These are phyloP conservation scores for Fagus crenata DNA, from an alignment of 306 rosid species.

Conservation along the genomic window DNA sequence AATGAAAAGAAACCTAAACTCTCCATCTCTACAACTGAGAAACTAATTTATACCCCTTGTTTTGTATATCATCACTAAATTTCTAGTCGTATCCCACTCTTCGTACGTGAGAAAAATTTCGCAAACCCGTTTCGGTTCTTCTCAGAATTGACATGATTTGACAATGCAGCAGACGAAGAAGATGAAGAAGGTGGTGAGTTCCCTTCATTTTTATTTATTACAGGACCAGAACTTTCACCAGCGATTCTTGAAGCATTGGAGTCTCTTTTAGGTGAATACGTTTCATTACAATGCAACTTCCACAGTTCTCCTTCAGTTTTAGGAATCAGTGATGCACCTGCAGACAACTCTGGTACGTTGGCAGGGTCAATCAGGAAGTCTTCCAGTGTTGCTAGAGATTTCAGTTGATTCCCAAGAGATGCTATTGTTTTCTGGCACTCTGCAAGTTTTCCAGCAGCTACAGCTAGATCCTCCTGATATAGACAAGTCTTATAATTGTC, in stretches of 20 bases:
- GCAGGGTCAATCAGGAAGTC: conserved; percentile 81
- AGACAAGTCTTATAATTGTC: conserved; percentile 23
- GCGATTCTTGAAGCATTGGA: conserved; percentile 39
- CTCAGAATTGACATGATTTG: conserved; percentile 57
- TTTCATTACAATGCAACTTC: conserved; percentile 60
- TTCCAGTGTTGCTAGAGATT: conserved; percentile 81
- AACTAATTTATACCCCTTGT: conserved; percentile 25
- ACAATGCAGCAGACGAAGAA: conserved; percentile 40
- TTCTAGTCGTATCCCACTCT: conserved; percentile 83
- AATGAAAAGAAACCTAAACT: conserved; percentile 17
- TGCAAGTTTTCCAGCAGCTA: conserved; percentile 87
- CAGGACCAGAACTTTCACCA: conserved; percentile 42
- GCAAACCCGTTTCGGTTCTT: conserved; percentile 87
- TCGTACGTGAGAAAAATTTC: conserved; percentile 84
- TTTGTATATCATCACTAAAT: conserved; percentile 41
- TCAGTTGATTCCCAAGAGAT: conserved; percentile 81
- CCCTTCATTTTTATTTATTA: conserved; percentile 43
- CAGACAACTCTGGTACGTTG: conserved; percentile 51
- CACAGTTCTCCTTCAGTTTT: conserved; percentile 49
- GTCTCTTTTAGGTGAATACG: conserved; percentile 73
- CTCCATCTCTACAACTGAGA: conserved; percentile 32
- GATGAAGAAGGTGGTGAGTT: conserved; percentile 54
- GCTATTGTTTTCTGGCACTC: conserved; percentile 97
- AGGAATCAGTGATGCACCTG: conserved; percentile 42
- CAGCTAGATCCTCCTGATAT: conserved; percentile 76